Conservation (phyloP, 2,329 filamentous ascomycete genomes). For the Cytospora chrysosperma region DNA sequence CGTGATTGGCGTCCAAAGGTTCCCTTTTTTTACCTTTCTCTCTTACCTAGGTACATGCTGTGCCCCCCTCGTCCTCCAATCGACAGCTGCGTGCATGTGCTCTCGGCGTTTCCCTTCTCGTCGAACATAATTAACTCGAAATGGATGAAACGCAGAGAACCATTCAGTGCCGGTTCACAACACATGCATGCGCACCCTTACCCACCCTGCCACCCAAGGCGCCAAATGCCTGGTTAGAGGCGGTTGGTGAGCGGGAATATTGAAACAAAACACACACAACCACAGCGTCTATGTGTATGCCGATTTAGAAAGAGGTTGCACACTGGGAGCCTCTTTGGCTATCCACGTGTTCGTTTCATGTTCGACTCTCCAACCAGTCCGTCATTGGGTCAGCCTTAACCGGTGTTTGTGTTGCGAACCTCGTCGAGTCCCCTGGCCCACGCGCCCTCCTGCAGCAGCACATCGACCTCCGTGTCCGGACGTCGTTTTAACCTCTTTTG, state of each 20-base stretch:
- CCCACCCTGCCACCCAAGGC: too few relatives aligned
- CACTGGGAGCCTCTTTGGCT: not conserved
- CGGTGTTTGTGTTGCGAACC: not conserved
- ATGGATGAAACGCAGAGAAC: not conserved
- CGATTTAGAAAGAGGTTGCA: not conserved
- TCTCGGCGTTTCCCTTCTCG: not conserved
- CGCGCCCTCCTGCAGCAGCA: constrained; percentile 1
- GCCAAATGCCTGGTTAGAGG: constrained; percentile 12
- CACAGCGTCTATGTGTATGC: constrained; percentile 12
- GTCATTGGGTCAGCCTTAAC: not conserved
- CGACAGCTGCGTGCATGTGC: not conserved
- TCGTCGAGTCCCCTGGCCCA: not conserved
- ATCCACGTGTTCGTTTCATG: constrained; percentile 15
- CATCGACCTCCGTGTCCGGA: not conserved
- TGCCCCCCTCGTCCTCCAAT: constrained; percentile 4
- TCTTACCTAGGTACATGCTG: not conserved
- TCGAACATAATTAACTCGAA: not conserved
- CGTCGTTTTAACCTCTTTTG: not conserved
- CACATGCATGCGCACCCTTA: not conserved
- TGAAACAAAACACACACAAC: constrained; percentile 11
- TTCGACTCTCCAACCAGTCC: not conserved
- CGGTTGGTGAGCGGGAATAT: not conserved
- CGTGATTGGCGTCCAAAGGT: constrained; percentile 20
- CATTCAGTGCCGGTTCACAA: too few relatives aligned
- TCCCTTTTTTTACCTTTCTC: too few relatives aligned